Conservation (phyloP, 176 grass and related monocot genomes). For the Raddia distichophylla region DNA sequence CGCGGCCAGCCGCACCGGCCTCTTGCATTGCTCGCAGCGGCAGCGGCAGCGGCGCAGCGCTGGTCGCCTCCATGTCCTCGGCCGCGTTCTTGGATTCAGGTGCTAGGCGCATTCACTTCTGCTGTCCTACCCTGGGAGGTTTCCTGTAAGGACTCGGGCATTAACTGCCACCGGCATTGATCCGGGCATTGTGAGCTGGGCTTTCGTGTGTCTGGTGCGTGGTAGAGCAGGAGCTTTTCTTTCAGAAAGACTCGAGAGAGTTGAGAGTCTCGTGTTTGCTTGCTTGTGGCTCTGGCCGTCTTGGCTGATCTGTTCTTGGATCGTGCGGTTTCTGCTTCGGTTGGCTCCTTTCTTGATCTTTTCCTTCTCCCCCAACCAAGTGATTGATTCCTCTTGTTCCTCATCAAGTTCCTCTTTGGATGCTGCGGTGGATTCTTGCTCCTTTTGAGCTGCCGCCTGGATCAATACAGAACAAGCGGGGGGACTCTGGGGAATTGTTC, state of each 20-base stretch:
- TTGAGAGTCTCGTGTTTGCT: not conserved
- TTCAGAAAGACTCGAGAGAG: not conserved
- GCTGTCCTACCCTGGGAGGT: constrained; percentile 20
- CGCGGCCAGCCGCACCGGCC: not conserved
- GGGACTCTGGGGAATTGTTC: constrained; percentile 1
- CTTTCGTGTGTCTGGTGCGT: constrained; percentile 1
- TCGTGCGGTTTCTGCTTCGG: not conserved
- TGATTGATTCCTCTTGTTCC: not conserved
- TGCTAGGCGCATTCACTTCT: constrained; percentile 41
- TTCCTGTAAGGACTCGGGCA: constrained; percentile 30
- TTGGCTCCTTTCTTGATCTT: not conserved
- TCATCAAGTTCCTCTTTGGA: not conserved
- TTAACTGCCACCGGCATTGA: constrained; percentile 50
- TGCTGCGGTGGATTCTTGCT: constrained; percentile 15
- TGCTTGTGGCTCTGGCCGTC: not conserved
- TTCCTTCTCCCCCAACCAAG: not conserved
- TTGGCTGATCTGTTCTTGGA: not conserved
- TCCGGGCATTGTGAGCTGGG: constrained; percentile 25
- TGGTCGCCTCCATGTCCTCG: constrained; percentile 41
- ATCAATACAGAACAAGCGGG: not conserved
- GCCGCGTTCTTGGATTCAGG: constrained; percentile 43
- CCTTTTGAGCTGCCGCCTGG: constrained; percentile 10
- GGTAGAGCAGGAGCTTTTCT: not conserved
- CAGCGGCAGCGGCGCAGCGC: constrained; percentile 4
- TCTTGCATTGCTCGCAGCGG: constrained; percentile 52